phyloP scores from a whole-genome alignment of 306 rosid species.

The Clitoria ternatea region DNA sequence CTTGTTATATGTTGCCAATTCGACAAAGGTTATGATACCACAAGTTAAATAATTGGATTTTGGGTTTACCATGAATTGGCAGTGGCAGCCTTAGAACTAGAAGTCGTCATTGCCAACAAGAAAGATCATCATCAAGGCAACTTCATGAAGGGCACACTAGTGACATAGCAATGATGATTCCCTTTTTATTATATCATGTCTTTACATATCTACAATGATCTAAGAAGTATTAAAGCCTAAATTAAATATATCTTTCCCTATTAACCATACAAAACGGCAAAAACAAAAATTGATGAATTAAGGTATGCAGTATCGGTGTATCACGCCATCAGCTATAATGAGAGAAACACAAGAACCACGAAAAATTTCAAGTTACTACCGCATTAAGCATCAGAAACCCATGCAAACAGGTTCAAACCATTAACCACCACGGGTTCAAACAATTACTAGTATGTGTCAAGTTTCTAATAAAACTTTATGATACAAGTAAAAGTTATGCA shows the following conservation, averaged over 20 bases:
- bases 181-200: not conserved
- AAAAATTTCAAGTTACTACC: not conserved
- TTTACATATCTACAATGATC: not conserved
- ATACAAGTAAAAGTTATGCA: not conserved
- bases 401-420: not conserved
- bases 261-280: not conserved
- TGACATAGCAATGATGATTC: too few relatives aligned
- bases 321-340: not conserved
- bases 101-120: too few relatives aligned
- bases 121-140: not conserved
- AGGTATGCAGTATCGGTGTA: too few relatives aligned
- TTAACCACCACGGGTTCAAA: not conserved
- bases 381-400: not conserved
- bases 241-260: not conserved
- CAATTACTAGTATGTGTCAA: not conserved
- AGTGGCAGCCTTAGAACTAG: too few relatives aligned
- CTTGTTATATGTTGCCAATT: too few relatives aligned
- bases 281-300: not conserved
- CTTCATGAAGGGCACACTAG: too few relatives aligned
- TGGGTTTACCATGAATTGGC: too few relatives aligned
- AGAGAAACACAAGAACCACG: not conserved
- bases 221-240: not conserved
- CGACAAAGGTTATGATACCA: too few relatives aligned
- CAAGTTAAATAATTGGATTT: too few relatives aligned
- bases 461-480: not conserved